Conservation (phyloP, 2,329 filamentous ascomycete species). For the Pezicula rhizophila region DNA sequence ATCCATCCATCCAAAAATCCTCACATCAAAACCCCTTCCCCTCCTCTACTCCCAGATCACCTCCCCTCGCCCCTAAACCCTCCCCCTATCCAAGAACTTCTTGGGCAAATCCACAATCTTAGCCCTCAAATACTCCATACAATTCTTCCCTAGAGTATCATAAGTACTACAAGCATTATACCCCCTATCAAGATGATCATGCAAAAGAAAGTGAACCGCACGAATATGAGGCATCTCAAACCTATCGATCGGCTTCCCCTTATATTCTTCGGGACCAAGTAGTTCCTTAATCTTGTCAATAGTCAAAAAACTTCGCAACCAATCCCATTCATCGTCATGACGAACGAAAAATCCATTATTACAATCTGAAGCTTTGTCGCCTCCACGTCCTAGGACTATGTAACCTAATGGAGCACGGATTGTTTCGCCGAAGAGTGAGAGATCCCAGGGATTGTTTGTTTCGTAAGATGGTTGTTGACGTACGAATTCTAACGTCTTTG, state of each 20-base stretch:
- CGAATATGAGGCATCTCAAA: conserved; percentile 7
- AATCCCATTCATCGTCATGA: conserved; percentile 31
- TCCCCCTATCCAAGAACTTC: conserved; percentile 7
- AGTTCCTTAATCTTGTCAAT: conserved; percentile 15
- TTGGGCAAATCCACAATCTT: conserved; percentile 14
- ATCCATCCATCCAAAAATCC: too few relatives aligned
- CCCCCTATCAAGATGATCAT: conserved; percentile 31
- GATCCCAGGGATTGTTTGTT: neutral
- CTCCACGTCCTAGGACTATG: conserved; percentile 15
- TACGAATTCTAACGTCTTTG: neutral
- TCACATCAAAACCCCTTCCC: too few relatives aligned
- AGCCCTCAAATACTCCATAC: conserved; percentile 14
- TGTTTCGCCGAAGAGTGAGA: conserved; percentile 3
- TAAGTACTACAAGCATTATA: conserved; percentile 12
- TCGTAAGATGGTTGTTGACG: conserved; percentile 2
- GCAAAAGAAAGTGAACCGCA: conserved; percentile 22
- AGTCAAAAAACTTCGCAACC: conserved; percentile 25
- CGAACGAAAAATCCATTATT: conserved; percentile 36
- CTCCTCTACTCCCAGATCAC: too few relatives aligned
- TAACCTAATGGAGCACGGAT: conserved; percentile 7
- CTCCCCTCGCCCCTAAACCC: conserved; percentile 3
- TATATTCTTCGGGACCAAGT: conserved; percentile 15
- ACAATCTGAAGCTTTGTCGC: conserved; percentile 31
- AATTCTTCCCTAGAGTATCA: conserved; percentile 17
- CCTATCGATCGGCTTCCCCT: conserved; percentile 20